Conservation (phyloP, 768 basidiomycete genomes). For the Bullera alba region DNA sequence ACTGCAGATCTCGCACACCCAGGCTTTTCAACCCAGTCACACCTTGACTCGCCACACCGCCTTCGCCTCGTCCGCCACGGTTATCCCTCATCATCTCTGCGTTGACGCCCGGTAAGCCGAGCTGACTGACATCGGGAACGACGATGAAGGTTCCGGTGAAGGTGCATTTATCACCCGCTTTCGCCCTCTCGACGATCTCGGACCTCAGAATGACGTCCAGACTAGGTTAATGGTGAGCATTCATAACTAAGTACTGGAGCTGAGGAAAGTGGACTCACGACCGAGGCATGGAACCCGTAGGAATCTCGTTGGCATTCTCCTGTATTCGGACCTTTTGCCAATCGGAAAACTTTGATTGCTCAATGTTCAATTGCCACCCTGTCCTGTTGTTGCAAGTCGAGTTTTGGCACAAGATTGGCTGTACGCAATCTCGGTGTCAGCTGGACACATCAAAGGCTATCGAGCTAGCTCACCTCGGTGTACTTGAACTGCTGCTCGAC, state of each 20-base stretch:
- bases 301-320: constrained; percentile 97
- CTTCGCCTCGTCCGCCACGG: constrained; percentile 56
- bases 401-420: constrained; percentile 93
- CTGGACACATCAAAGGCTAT: not conserved
- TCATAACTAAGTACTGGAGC: not conserved
- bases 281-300: constrained; percentile 96
- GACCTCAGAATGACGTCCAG: constrained; percentile 90
- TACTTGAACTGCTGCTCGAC: constrained; percentile 99
- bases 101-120: constrained; percentile 90
- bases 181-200: constrained; percentile 96
- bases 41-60: constrained; percentile 56
- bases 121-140: constrained; percentile 93
- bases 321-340: constrained; percentile 99
- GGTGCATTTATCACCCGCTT: constrained; percentile 96
- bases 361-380: constrained; percentile 90
- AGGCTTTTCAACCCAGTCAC: constrained; percentile 90
- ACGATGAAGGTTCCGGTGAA: constrained; percentile 98
- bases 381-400: constrained; percentile 82
- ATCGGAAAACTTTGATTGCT: constrained; percentile 92
- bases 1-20: constrained; percentile 90
- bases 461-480: constrained; percentile 63
- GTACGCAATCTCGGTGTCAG: too few relatives aligned
- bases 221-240: constrained; percentile 48
- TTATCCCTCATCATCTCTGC: constrained; percentile 85
- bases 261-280: constrained; percentile 38